A percentile compares a stretch with the other conserved stretches of the same genome.
These are phyloP conservation scores for Colletotrichum liaoningense DNA, from an alignment of 2,329 filamentous ascomycete species.

Conservation along the genomic window DNA sequence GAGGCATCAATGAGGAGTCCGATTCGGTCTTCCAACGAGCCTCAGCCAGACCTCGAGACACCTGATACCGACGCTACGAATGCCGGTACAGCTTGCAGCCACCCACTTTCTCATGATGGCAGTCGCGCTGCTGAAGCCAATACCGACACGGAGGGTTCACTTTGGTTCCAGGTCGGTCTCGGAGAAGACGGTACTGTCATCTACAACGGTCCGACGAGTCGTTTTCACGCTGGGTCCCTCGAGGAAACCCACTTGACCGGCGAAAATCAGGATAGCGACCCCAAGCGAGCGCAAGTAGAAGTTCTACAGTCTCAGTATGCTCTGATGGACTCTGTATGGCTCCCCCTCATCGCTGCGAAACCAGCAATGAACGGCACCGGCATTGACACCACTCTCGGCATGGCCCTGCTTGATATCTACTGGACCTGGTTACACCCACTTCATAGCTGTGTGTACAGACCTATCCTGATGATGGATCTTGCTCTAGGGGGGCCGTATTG, in stretches of 20 bases:
- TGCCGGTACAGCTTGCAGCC: not conserved
- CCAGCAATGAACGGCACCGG: constrained; percentile 34
- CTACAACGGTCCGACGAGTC: constrained; percentile 41
- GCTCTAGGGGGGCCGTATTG: constrained; percentile 38
- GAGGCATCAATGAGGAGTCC: constrained; percentile 16
- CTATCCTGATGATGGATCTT: constrained; percentile 37
- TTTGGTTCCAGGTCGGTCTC: constrained; percentile 39
- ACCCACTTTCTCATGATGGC: not conserved
- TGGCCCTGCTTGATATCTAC: constrained; percentile 39
- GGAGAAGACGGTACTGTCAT: constrained; percentile 38
- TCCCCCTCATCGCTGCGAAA: constrained; percentile 28
- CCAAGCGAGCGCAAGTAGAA: not conserved
- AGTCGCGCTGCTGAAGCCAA: not conserved
- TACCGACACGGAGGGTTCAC: constrained; percentile 1
- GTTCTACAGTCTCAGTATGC: constrained; percentile 29
- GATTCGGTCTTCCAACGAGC: not conserved
- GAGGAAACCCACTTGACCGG: not conserved
- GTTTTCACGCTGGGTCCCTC: constrained; percentile 37
- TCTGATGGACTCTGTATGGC: constrained; percentile 34
- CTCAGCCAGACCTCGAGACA: not conserved
- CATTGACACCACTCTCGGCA: constrained; percentile 25
- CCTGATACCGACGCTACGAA: not conserved
- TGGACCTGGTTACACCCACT: constrained; percentile 40
- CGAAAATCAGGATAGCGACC: not conserved
- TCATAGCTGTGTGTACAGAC: constrained; percentile 38